phyloP scores from a whole-genome alignment of 108 stramenopile species.

The Nitzschia sp. region DNA sequence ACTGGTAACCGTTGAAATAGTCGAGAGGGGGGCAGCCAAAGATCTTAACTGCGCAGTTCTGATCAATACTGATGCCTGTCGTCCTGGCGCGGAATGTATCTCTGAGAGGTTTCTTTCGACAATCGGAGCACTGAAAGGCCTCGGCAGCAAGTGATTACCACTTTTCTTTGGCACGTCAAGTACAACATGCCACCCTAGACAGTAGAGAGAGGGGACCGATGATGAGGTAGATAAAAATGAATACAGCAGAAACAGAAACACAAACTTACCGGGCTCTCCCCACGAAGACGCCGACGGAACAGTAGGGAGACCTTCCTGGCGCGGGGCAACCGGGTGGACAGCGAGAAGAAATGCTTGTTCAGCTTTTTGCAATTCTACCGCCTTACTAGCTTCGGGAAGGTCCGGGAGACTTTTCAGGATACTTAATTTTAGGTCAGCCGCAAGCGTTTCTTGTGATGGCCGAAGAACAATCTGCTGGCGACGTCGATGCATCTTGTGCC shows the following conservation, averaged over 20 bases:
- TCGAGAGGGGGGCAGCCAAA: constrained; percentile 37
- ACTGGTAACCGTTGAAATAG: constrained; percentile 43
- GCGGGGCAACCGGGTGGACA: constrained; percentile 33
- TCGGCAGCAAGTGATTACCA: constrained; percentile 33
- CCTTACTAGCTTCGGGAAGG: background rate
- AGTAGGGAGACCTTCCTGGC: constrained; percentile 7
- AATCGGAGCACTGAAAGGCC: constrained; percentile 21
- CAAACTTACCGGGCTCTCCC: constrained; percentile 53
- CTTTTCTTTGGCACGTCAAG: constrained; percentile 31
- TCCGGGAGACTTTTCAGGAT: constrained; percentile 6
- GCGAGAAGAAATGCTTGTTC: constrained; percentile 48
- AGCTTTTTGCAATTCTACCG: constrained; percentile 35
- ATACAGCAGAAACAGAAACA: background rate
- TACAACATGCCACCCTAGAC: constrained; percentile 45
- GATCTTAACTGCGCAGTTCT: constrained; percentile 34
- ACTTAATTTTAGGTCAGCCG: constrained; percentile 21
- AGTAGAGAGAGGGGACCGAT: too few species aligned
- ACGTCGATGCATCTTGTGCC: constrained; percentile 54
- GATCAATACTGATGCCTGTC: constrained; percentile 44
- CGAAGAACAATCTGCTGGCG: constrained; percentile 53
- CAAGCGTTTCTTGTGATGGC: constrained; percentile 29
- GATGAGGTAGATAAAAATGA: background rate
- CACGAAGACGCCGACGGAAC: constrained; percentile 32
- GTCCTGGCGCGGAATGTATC: constrained; percentile 46
- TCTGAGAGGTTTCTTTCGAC: constrained; percentile 44